phyloP scores from a whole-genome alignment of 192 early-diverging fungal species.

The Linnemannia hyalina region DNA sequence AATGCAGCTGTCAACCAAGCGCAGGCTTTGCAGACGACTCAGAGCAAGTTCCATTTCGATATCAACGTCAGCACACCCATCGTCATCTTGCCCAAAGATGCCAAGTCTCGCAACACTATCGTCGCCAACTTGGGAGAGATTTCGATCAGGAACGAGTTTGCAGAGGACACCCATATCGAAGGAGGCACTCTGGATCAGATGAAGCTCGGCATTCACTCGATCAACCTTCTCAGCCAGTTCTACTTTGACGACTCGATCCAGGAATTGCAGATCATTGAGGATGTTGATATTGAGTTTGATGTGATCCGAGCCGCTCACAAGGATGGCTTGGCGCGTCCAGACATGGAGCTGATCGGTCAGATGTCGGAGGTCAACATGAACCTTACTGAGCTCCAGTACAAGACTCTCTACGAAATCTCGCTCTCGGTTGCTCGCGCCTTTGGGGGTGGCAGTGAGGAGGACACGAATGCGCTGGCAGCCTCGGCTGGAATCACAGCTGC shows the following conservation, averaged over 20 bases:
- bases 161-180: slow-evolving; percentile 61
- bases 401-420: slow-evolving; percentile 77
- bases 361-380: slow-evolving; percentile 84
- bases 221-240: slow-evolving; percentile 69
- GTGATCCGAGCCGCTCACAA: slow-evolving; percentile 70
- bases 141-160: slow-evolving; percentile 84
- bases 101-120: slow-evolving; percentile 72
- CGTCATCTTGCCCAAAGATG: slow-evolving; percentile 80
- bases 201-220: slow-evolving; percentile 70
- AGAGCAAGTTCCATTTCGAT: slow-evolving; percentile 88
- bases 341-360: slow-evolving; percentile 72
- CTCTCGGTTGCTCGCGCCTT: slow-evolving; percentile 66
- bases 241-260: slow-evolving; percentile 60
- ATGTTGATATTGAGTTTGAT: slow-evolving; percentile 84
- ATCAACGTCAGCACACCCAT: slow-evolving; percentile 88
- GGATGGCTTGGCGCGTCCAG: slow-evolving; percentile 66
- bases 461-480: slow-evolving; percentile 24
- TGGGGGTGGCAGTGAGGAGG: slow-evolving; percentile 42
- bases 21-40: slow-evolving; percentile 80
- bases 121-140: slow-evolving; percentile 89
- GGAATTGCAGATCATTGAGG: slow-evolving; percentile 84
- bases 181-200: slow-evolving; percentile 71
- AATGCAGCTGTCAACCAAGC: slow-evolving; percentile 85
- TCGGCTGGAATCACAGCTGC: slow-evolving; percentile 32
- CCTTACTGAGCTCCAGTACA: slow-evolving; percentile 88